phyloP scores from a whole-genome alignment of 1,284 basidiomycete genomes.

The Volvariella volvacea region DNA sequence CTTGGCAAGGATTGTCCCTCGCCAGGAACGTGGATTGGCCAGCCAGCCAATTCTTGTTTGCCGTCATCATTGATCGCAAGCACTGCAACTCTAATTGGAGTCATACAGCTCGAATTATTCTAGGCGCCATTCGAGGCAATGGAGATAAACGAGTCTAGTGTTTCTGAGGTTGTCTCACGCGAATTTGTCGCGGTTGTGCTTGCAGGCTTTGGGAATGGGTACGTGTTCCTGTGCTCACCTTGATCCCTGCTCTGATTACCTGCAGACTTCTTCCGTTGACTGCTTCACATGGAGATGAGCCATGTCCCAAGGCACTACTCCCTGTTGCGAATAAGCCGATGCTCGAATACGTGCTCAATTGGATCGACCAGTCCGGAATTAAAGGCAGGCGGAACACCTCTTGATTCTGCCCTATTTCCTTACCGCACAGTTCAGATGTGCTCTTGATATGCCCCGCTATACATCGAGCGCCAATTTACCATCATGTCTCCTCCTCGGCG shows the following conservation, averaged over 20 bases:
- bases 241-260: conserved; percentile 1
- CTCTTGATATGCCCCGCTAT: conserved; percentile 77
- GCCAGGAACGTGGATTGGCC: too few relatives aligned
- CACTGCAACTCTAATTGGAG: too few relatives aligned
- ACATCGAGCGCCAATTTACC: conserved; percentile 69
- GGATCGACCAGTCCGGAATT: conserved; percentile 84
- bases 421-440: conserved; percentile 51
- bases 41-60: too few relatives aligned
- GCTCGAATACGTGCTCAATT: conserved; percentile 78
- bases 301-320: conserved; percentile 79
- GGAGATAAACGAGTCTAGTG: conserved; percentile 54
- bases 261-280: conserved; percentile 66
- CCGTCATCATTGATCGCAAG: too few relatives aligned
- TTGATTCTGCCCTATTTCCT: conserved; percentile 4
- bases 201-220: conserved; percentile 87
- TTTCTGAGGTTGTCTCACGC: conserved; percentile 38
- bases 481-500: conserved; percentile 58
- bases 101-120: too few relatives aligned
- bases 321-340: conserved; percentile 86
- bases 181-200: conserved; percentile 85
- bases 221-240: conserved; percentile 18
- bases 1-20: too few relatives aligned
- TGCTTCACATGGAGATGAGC: conserved; percentile 64
- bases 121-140: conserved; percentile 27
- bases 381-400: conserved; percentile 49